Conservation (phyloP, 2,329 filamentous ascomycete genomes). For the Cladosporium velox region DNA sequence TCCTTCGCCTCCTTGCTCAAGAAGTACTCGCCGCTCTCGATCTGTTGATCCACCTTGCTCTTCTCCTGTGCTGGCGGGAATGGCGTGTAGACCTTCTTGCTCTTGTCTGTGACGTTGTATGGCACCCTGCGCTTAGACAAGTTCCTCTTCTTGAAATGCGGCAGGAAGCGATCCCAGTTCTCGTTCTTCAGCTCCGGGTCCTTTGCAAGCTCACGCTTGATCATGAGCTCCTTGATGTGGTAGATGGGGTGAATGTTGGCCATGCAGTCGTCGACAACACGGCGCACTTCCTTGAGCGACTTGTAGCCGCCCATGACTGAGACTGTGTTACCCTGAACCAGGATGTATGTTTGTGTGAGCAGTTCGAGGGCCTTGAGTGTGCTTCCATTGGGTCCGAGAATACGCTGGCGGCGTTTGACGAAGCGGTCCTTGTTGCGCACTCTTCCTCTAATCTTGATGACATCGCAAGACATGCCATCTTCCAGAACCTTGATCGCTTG, state of each 20-base stretch:
- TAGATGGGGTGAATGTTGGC: conserved; percentile 86
- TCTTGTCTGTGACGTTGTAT: conserved; percentile 85
- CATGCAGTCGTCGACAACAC: conserved; percentile 95
- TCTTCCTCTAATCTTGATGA: conserved; percentile 91
- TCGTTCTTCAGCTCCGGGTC: conserved; percentile 83
- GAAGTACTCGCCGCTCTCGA: conserved; percentile 97
- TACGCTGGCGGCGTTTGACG: conserved; percentile 88
- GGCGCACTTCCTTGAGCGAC: conserved; percentile 86
- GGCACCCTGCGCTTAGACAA: conserved; percentile 82
- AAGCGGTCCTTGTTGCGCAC: conserved; percentile 94
- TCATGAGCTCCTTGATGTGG: conserved; percentile 95
- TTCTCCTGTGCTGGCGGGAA: conserved; percentile 97
- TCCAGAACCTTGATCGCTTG: conserved; percentile 94
- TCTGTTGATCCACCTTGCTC: conserved; percentile 98
- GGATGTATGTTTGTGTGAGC: conserved; percentile 85
- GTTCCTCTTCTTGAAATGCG: conserved; percentile 94
- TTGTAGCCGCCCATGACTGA: conserved; percentile 89
- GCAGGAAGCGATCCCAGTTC: conserved; percentile 94
- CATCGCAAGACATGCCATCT: conserved; percentile 86
- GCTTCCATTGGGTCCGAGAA: conserved; percentile 85
- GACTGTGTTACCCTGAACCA: conserved; percentile 97
- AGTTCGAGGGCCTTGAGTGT: conserved; percentile 94
- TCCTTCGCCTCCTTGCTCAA: conserved; percentile 91
- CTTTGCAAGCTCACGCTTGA: conserved; percentile 87
- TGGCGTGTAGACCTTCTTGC: conserved; percentile 91